A percentile compares a stretch with the other conserved stretches of the same genome.
Evolutionary conservation across 2,329 filamentous ascomycete genomes (phyloP).

Genomic region (Aphanoascus verrucosus): DNA sequence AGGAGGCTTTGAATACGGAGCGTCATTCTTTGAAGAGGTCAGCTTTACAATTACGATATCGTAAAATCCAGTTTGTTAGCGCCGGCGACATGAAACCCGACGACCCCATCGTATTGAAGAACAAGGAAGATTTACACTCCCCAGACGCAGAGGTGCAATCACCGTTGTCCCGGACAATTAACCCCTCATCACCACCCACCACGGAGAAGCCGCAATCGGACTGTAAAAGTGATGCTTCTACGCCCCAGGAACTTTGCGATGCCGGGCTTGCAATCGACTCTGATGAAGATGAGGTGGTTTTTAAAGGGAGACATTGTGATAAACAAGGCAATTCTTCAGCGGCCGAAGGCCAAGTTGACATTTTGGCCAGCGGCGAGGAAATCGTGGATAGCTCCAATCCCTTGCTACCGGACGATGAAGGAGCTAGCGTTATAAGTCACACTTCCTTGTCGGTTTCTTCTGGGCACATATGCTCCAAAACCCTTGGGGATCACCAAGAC

Average conservation of each 20-base stretch:
- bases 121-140: not conserved
- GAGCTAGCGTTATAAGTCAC: not conserved
- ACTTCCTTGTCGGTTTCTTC: not conserved
- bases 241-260: not conserved
- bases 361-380: not conserved
- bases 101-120: conserved; percentile 17
- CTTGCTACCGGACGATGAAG: not conserved
- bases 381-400: not conserved
- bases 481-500: conserved; percentile 1
- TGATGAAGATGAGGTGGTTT: conserved; percentile 52
- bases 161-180: not conserved
- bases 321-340: not conserved
- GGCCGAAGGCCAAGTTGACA: not conserved
- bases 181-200: not conserved
- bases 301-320: conserved; percentile 24
- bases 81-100: conserved; percentile 41
- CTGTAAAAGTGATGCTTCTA: not conserved
- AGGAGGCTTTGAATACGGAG: conserved; percentile 50
- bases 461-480: not conserved
- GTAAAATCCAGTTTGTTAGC: conserved; percentile 50
- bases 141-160: not conserved
- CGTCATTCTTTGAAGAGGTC: conserved; percentile 40
- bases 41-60: conserved; percentile 44
- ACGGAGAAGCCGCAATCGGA: not conserved
- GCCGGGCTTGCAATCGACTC: conserved; percentile 44